A percentile compares a stretch with the other conserved stretches of the same genome.
These are phyloP conservation scores for Lycium barbarum DNA, from an alignment of 257 asterid species.

Conservation along the genomic window DNA sequence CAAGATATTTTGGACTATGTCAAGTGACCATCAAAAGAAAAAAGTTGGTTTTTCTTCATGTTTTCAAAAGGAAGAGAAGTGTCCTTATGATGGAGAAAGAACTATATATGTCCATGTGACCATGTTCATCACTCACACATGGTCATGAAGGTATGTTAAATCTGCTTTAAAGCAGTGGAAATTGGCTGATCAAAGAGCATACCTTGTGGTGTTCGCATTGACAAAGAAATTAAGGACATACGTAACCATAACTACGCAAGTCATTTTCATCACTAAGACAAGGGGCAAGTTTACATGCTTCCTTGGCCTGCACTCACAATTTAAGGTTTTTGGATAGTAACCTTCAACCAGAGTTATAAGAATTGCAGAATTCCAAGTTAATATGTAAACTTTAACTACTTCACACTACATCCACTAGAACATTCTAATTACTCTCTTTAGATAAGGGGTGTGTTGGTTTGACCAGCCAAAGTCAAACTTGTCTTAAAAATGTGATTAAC, in stretches of 20 bases:
- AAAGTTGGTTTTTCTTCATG: background rate
- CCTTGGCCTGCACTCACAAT: background rate
- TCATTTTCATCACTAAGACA: background rate
- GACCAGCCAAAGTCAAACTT: too few species aligned
- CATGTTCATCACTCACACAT: background rate
- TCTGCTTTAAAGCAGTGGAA: background rate
- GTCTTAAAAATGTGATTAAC: too few species aligned
- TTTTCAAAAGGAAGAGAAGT: too few species aligned
- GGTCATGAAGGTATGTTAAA: background rate
- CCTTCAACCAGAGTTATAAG: background rate
- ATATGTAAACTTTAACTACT: background rate
- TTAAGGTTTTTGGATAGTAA: background rate
- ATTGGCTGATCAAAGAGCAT: background rate
- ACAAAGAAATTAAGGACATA: background rate
- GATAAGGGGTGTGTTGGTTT: background rate
- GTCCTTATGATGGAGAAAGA: background rate
- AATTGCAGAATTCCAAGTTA: background rate
- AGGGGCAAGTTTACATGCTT: background rate
- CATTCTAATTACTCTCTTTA: background rate
- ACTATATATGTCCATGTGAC: background rate
- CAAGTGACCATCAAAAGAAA: constrained; percentile 8
- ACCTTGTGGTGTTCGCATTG: background rate
- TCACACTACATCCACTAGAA: background rate
- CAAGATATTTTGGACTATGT: background rate
- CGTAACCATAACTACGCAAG: background rate